Evolutionary conservation across 2,329 filamentous ascomycete genomes (phyloP).

Genomic region (Aspergillus brasiliensis): DNA sequence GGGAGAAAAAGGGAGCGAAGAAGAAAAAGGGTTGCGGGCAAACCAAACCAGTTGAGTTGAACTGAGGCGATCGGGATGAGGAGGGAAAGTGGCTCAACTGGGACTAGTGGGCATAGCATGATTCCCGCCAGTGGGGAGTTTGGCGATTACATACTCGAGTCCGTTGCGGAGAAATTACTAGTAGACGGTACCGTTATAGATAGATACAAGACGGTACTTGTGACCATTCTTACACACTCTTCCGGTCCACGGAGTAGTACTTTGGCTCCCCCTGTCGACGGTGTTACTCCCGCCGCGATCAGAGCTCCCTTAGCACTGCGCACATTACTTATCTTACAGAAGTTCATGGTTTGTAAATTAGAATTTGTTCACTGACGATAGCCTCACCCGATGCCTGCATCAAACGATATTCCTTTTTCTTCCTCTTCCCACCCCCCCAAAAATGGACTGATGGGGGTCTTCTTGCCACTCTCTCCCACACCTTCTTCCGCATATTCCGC

Average conservation of each 20-base stretch:
- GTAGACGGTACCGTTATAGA: too few species aligned
- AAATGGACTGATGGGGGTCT: not conserved
- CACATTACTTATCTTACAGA: not conserved
- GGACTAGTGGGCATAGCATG: constrained; percentile 3
- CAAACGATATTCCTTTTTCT: not conserved
- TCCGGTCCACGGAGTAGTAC: not conserved
- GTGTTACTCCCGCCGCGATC: too few species aligned
- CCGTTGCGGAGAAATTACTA: not conserved
- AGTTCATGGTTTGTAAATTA: too few species aligned
- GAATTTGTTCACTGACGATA: not conserved
- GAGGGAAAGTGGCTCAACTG: not conserved
- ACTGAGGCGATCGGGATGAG: constrained; percentile 5
- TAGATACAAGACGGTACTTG: too few species aligned
- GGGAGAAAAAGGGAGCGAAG: not conserved
- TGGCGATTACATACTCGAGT: constrained; percentile 2
- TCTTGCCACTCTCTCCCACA: not conserved
- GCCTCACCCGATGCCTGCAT: not conserved
- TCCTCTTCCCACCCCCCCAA: not conserved
- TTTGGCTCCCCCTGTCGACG: not conserved
- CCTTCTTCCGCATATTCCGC: constrained; percentile 8
- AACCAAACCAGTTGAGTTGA: not conserved
- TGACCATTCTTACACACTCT: too few species aligned
- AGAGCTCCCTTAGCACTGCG: not conserved
- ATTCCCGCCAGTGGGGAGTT: constrained; percentile 3
- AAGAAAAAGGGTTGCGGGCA: constrained; percentile 2